phyloP scores from a whole-genome alignment of 306 rosid genomes.

The Dryas drummondii region DNA sequence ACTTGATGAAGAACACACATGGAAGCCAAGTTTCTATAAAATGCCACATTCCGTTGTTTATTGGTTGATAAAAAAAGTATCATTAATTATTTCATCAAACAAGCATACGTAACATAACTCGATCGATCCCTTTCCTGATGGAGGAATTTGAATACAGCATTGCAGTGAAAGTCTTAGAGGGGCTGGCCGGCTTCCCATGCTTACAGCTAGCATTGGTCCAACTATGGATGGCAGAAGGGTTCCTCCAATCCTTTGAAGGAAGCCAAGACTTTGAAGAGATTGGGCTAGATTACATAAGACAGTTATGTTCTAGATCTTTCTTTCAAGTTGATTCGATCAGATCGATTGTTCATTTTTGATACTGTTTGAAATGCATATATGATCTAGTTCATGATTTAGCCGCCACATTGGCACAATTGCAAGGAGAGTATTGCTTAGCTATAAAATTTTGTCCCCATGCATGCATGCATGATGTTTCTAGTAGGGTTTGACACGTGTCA shows the following conservation, averaged over 20 bases:
- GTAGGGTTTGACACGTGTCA: not conserved
- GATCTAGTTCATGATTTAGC: conserved; percentile 39
- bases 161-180: no score
- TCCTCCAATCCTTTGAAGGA: conserved; percentile 22
- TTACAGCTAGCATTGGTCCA: not conserved
- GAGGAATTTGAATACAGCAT: no score
- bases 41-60: no score
- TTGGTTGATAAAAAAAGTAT: no score
- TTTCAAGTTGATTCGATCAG: conserved; percentile 9
- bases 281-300: conserved; percentile 17
- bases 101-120: no score
- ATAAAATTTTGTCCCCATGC: not conserved
- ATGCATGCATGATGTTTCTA: no score
- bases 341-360: not conserved
- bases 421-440: conserved; percentile 2
- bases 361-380: conserved; percentile 23
- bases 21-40: no score
- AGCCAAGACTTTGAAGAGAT: conserved; percentile 2
- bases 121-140: no score
- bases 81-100: no score
- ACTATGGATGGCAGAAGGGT: conserved; percentile 35
- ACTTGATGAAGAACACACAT: no score
- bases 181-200: no score
- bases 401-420: not conserved
- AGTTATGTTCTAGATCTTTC: conserved; percentile 30